Percentiles rank a stretch among this genome's conserved stretches.
Conservation (phyloP, 2,329 filamentous ascomycete genomes). For the Epichloe sibirici region DNA sequence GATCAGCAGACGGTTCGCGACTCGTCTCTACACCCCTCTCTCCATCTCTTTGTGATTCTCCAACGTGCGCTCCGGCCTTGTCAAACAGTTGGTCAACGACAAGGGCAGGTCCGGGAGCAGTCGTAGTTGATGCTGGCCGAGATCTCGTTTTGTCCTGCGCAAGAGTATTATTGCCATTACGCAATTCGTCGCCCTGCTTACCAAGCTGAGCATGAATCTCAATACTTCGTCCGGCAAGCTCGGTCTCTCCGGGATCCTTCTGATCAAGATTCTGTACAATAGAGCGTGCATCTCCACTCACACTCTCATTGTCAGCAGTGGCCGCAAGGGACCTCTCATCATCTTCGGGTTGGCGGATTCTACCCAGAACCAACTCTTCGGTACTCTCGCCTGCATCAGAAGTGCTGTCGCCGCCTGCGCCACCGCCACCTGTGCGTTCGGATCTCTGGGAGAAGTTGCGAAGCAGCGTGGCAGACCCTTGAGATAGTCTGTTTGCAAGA, state of each 20-base stretch:
- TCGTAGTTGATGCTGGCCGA: background rate
- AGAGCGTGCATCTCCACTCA: slow-evolving; percentile 25
- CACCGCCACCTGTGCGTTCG: slow-evolving; percentile 9
- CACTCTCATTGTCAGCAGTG: slow-evolving; percentile 42
- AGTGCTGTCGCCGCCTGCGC: background rate
- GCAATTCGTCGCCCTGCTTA: slow-evolving; percentile 4
- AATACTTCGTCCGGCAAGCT: slow-evolving; percentile 15
- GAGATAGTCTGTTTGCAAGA: slow-evolving; percentile 36
- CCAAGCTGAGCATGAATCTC: slow-evolving; percentile 29
- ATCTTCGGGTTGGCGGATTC: slow-evolving; percentile 22
- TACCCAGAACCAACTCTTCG: slow-evolving; percentile 33
- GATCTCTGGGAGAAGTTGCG: slow-evolving; percentile 29
- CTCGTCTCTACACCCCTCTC: slow-evolving; percentile 2
- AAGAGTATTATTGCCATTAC: background rate
- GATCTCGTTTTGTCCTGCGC: background rate
- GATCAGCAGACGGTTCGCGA: slow-evolving; percentile 3
- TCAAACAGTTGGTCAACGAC: background rate
- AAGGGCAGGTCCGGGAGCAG: background rate
- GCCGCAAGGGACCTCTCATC: slow-evolving; percentile 43
- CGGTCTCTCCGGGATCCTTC: slow-evolving; percentile 6
- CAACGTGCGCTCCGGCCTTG: background rate
- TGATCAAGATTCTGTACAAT: slow-evolving; percentile 2
- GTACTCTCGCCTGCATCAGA: slow-evolving; percentile 24
- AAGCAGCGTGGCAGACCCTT: slow-evolving; percentile 32
- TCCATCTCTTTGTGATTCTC: background rate